phyloP scores from a whole-genome alignment of 2,329 filamentous ascomycete species.

The Cladosporium phlei region DNA sequence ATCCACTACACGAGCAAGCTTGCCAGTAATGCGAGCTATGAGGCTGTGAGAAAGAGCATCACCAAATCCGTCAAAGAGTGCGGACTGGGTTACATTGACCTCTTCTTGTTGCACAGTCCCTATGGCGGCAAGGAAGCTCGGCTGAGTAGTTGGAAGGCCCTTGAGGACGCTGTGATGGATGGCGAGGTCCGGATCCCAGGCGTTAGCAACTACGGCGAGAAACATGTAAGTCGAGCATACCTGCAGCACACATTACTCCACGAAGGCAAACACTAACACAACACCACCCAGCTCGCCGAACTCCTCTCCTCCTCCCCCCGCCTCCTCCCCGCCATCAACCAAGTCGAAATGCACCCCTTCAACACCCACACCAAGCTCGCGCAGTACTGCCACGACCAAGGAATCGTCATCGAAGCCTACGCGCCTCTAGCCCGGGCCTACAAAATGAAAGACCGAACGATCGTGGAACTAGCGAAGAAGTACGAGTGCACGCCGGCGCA shows the following conservation, averaged over 20 bases:
- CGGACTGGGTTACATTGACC: slow-evolving; percentile 69
- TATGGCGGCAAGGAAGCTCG: slow-evolving; percentile 67
- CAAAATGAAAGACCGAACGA: slow-evolving; percentile 62
- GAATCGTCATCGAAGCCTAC: slow-evolving; percentile 72
- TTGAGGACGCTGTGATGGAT: slow-evolving; percentile 69
- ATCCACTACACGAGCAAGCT: slow-evolving; percentile 80
- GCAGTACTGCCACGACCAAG: slow-evolving; percentile 59
- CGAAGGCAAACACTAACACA: too few species aligned
- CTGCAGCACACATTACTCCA: too few species aligned
- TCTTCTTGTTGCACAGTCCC: slow-evolving; percentile 75
- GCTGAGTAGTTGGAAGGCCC: slow-evolving; percentile 67
- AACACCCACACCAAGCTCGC: slow-evolving; percentile 67
- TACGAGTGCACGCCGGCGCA: slow-evolving; percentile 69
- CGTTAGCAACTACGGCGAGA: slow-evolving; percentile 73
- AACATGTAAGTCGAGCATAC: slow-evolving; percentile 62
- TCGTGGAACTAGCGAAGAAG: slow-evolving; percentile 59
- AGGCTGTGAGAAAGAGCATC: slow-evolving; percentile 63
- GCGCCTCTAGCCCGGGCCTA: slow-evolving; percentile 69
- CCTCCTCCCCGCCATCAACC: slow-evolving; percentile 66
- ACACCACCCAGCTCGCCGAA: slow-evolving; percentile 57
- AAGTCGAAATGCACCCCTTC: slow-evolving; percentile 80
- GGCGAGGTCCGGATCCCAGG: slow-evolving; percentile 68
- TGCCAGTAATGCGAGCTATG: slow-evolving; percentile 62
- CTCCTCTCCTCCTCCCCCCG: slow-evolving; percentile 59
- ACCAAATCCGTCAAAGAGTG: slow-evolving; percentile 59